Base-by-base conservation (phyloP, 306 rosid species). In the Inga oerstediana region DNA sequence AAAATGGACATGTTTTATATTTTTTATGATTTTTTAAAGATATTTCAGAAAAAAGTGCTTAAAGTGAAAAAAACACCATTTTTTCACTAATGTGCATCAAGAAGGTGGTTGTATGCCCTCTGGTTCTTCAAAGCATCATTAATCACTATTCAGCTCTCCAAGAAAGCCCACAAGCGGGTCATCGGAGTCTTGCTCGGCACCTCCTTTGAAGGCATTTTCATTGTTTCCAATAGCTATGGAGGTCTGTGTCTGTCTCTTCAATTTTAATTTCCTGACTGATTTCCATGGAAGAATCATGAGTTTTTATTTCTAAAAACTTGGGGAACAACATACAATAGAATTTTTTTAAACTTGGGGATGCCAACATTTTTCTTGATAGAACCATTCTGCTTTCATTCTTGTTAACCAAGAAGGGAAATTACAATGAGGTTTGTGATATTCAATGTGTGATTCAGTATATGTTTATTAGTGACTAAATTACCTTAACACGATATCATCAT, bases 81-180 rank as follows among this genome's bases (percentile, higher is more conserved):
- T n/a, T n/a, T n/a, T n/a, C n/a, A n/a, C n/a, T n/a, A n/a, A n/a
- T n/a, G n/a, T n/a, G n/a, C 3, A 85, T 92, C 20, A 93, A 92
- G 91, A 92, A 90, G 85, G 96, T 92, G 35, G 86, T 88, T 49
- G 91, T 92, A 0, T 93, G 90, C 61, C 93, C 96, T 2, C 87
- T 92, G 62, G 96, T 92, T 32, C 78, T 92, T 6, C 93, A 90
- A 65, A 90, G 93, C 88, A 88, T 92, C 87, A 92, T 92, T 64
- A 93, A 92, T 68, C 86, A 92, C 92, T 87, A 86, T 86, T 69
- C 87, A 92, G 13, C 93, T 92, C 43, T 91, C 91, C 39, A 4
- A 6, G 7, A n/a, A n/a, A n/a, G 0, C 0, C n/a, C n/a, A n/a
- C 39, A 0, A 1, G 6, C 90, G 96, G 10, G 93, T 88, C 67